Percentiles rank a stretch among this genome's conserved stretches.
Evolutionary conservation across 1,284 basidiomycete genomes (phyloP).

Genomic region (Amylostereum areolatum): DNA sequence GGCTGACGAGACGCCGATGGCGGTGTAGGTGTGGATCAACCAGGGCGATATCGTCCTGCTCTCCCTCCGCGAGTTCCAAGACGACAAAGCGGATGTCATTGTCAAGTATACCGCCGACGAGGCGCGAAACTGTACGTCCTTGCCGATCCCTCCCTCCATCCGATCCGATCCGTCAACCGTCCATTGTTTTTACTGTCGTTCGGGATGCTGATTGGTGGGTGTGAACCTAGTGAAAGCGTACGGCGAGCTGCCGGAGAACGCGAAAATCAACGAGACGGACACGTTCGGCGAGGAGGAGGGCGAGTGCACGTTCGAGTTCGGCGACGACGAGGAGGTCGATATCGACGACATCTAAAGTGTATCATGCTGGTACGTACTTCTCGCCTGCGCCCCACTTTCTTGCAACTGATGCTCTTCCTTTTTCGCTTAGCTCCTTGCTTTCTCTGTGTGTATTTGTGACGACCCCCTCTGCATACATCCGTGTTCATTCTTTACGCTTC

Average conservation of each 20-base stretch:
- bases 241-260: slow-evolving; percentile 95
- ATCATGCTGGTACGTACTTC: no score
- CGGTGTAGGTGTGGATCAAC: slow-evolving; percentile 95
- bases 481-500: no score
- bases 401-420: no score
- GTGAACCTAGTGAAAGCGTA: slow-evolving; percentile 79
- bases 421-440: no score
- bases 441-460: no score
- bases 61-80: slow-evolving; percentile 98
- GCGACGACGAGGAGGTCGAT: slow-evolving; percentile 79
- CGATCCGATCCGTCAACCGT: slow-evolving; percentile 4
- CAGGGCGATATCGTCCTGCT: slow-evolving; percentile 97
- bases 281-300: slow-evolving; percentile 88
- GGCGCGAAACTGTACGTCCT: slow-evolving; percentile 68
- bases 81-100: slow-evolving; percentile 99
- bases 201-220: no score
- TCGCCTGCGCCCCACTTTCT: no score
- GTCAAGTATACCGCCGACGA: slow-evolving; percentile 98
- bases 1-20: background rate
- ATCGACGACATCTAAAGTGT: slow-evolving; percentile 79
- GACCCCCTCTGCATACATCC: no score
- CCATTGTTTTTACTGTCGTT: no score
- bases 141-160: background rate
- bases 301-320: slow-evolving; percentile 85
- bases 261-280: slow-evolving; percentile 98